Percentiles rank a stretch among this genome's conserved stretches.
These are phyloP conservation scores for Conoideocrella luteorostrata DNA, from an alignment of 2,329 filamentous ascomycete genomes.

Conservation along the genomic window DNA sequence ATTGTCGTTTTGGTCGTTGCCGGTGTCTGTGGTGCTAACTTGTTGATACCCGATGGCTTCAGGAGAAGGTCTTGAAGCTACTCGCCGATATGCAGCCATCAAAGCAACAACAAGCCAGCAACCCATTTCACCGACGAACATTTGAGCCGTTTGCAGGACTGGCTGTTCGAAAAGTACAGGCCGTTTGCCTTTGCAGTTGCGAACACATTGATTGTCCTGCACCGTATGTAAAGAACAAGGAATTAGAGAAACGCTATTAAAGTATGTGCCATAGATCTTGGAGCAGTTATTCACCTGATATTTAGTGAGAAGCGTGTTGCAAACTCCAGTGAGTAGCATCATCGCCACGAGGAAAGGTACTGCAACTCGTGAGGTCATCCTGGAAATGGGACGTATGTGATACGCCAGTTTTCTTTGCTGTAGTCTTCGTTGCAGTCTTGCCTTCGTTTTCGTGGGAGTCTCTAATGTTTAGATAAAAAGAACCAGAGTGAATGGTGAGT, in stretches of 20 bases:
- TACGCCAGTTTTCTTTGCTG: neutral
- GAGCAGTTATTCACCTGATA: constrained; percentile 62
- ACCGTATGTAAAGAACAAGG: too few relatives aligned
- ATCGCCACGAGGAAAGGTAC: constrained; percentile 85
- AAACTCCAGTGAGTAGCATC: constrained; percentile 95
- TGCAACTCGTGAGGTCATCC: constrained; percentile 64
- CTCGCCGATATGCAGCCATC: constrained; percentile 59
- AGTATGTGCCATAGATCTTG: neutral
- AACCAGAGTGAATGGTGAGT: too few relatives aligned
- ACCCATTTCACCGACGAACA: constrained; percentile 95
- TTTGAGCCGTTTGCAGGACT: constrained; percentile 91
- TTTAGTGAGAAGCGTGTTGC: constrained; percentile 95
- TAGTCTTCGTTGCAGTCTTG: neutral
- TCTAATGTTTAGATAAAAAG: too few relatives aligned
- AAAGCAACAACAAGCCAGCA: constrained; percentile 85
- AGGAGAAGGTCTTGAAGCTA: constrained; percentile 36
- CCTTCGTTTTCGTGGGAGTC: too few relatives aligned
- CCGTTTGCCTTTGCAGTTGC: constrained; percentile 71
- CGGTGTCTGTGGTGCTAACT: constrained; percentile 43
- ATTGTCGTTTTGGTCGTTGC: constrained; percentile 19
- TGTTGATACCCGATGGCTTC: constrained; percentile 58
- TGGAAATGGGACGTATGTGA: constrained; percentile 5
- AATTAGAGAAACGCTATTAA: neutral
- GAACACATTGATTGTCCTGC: constrained; percentile 93
- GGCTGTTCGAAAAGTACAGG: constrained; percentile 83